Percentiles rank a stretch among this genome's conserved stretches.
These are phyloP conservation scores for Balansia obtecta DNA, from an alignment of 2,329 filamentous ascomycete genomes.

Conservation along the genomic window DNA sequence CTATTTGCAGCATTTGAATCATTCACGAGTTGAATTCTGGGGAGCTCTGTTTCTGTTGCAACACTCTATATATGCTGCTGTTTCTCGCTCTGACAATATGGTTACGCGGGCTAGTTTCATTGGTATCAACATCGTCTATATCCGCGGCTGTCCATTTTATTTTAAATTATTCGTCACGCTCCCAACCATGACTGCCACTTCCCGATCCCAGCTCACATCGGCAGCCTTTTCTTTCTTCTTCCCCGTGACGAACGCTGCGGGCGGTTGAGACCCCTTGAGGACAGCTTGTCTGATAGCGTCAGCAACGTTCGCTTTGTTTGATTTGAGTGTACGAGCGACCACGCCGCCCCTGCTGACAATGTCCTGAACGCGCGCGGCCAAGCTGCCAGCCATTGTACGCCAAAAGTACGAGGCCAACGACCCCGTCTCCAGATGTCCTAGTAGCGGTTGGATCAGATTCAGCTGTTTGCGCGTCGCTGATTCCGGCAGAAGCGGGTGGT, in stretches of 20 bases:
- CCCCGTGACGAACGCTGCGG: slow-evolving; percentile 35
- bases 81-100: no score
- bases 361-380: slow-evolving; percentile 70
- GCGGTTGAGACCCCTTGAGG: slow-evolving; percentile 58
- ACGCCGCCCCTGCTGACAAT: slow-evolving; percentile 74
- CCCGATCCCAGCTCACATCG: slow-evolving; percentile 64
- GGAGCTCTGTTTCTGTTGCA: no score
- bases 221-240: slow-evolving; percentile 35
- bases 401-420: slow-evolving; percentile 88
- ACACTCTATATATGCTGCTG: no score
- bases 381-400: slow-evolving; percentile 69
- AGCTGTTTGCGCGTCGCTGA: slow-evolving; percentile 23
- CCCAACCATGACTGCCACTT: slow-evolving; percentile 89
- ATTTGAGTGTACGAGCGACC: slow-evolving; percentile 65
- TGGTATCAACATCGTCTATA: not conserved
- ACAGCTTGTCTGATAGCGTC: slow-evolving; percentile 78
- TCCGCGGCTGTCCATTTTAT: slow-evolving; percentile 5
- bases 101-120: no score
- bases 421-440: slow-evolving; percentile 71
- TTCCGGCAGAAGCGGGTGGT: slow-evolving; percentile 50
- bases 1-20: no score
- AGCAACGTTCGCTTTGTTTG: slow-evolving; percentile 61
- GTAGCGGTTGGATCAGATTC: slow-evolving; percentile 57
- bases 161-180: slow-evolving; percentile 55
- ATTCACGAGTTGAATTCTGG: no score